These are phyloP conservation scores for Dryas integrifolia DNA, from an alignment of 331 rosid species.

Conservation along the genomic window DNA sequence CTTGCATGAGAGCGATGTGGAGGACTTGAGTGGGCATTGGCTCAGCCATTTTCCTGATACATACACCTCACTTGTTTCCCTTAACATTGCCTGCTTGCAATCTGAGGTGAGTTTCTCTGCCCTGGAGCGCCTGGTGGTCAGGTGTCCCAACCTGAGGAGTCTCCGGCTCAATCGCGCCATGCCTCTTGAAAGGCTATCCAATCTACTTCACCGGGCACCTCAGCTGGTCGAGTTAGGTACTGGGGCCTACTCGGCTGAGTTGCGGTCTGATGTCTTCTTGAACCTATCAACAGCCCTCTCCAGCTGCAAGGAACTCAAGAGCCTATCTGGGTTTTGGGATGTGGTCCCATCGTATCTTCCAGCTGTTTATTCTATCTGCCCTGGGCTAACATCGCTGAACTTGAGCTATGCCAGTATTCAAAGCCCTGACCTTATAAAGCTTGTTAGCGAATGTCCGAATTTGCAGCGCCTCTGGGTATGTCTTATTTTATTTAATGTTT, in stretches of 20 bases:
- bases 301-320: conserved; percentile 61
- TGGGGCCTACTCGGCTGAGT: conserved; percentile 68
- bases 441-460: conserved; percentile 65
- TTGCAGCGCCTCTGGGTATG: conserved; percentile 79
- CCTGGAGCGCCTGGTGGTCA: conserved; percentile 72
- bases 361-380: conserved; percentile 61
- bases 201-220: conserved; percentile 61
- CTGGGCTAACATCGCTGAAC: conserved; percentile 65
- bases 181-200: conserved; percentile 66
- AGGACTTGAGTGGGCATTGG: conserved; percentile 89
- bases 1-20: conserved; percentile 85
- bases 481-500: conserved; percentile 8
- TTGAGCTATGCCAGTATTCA: conserved; percentile 67
- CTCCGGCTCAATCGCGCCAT: conserved; percentile 77
- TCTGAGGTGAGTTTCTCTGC: conserved; percentile 75
- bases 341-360: conserved; percentile 65
- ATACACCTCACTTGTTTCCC: conserved; percentile 82
- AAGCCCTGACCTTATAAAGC: conserved; percentile 65
- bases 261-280: conserved; percentile 62
- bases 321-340: conserved; percentile 90
- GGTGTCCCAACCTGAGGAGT: conserved; percentile 72
- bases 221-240: conserved; percentile 81
- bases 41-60: conserved; percentile 83
- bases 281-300: conserved; percentile 53
- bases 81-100: conserved; percentile 67